These are phyloP conservation scores for Thraustochytrium striatum DNA, from an alignment of 352 stramenopile species.

Conservation along the genomic window DNA sequence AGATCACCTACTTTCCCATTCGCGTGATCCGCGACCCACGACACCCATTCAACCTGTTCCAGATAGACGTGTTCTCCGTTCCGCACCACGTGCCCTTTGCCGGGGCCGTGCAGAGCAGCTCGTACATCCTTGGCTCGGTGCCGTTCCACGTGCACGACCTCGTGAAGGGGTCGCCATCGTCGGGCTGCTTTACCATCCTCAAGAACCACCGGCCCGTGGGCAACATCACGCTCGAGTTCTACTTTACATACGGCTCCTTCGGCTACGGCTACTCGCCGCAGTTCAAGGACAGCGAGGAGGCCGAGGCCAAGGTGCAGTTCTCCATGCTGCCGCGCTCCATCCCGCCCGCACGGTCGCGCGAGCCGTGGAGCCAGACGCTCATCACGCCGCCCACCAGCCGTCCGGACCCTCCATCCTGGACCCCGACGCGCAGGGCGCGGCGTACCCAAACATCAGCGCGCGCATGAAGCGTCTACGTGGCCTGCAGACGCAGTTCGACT, in stretches of 20 bases:
- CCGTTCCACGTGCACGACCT: constrained; percentile 42
- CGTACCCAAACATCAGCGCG: constrained; percentile 3
- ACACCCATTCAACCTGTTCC: constrained; percentile 42
- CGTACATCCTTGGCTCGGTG: constrained; percentile 17
- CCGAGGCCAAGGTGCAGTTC: neutral
- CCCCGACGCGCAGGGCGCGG: neutral
- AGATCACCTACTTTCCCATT: constrained; percentile 9
- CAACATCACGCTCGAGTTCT: constrained; percentile 34
- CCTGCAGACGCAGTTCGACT: neutral
- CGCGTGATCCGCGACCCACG: constrained; percentile 25
- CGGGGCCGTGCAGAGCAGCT: neutral
- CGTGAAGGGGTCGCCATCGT: constrained; percentile 7
- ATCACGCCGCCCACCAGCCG: neutral
- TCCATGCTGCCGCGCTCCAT: constrained; percentile 41
- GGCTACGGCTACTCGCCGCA: constrained; percentile 30
- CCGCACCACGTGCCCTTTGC: constrained; percentile 3
- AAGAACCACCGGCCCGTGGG: constrained; percentile 27
- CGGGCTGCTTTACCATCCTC: constrained; percentile 11
- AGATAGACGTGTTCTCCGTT: constrained; percentile 15
- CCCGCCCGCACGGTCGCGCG: neutral
- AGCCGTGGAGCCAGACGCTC: constrained; percentile 22
- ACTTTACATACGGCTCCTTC: constrained; percentile 25
- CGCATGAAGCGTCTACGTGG: constrained; percentile 30
- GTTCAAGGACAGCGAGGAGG: constrained; percentile 12
- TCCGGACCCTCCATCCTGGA: constrained; percentile 8